phyloP scores from a whole-genome alignment of 345 rosid species.

The Eucalyptus dawsonii region DNA sequence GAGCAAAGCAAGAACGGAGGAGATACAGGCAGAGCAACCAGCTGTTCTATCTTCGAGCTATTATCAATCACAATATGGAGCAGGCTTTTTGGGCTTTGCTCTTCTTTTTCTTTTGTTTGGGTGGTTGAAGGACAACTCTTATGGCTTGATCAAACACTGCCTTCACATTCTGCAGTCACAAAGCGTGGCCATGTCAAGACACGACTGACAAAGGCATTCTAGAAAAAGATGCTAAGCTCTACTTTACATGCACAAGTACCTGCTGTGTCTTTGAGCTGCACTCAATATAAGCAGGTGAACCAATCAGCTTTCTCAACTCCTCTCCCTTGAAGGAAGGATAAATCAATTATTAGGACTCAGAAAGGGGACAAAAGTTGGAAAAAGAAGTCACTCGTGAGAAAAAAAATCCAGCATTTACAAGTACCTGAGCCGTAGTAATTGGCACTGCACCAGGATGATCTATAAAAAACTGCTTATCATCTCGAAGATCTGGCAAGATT shows the following conservation, averaged over 20 bases:
- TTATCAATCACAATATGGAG: slow-evolving; percentile 59
- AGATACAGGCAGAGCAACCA: background rate
- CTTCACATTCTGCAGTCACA: slow-evolving; percentile 68
- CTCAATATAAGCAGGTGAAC: slow-evolving; percentile 73
- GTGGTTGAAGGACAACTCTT: slow-evolving; percentile 89
- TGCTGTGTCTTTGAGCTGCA: slow-evolving; percentile 96
- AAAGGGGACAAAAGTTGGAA: background rate
- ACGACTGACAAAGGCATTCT: background rate
- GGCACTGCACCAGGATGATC: slow-evolving; percentile 96
- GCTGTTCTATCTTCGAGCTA: slow-evolving; percentile 5
- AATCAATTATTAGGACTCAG: background rate
- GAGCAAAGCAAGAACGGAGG: background rate
- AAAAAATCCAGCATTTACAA: background rate
- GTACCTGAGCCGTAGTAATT: slow-evolving; percentile 63
- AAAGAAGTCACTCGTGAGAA: background rate
- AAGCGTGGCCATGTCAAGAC: background rate
- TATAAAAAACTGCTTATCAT: slow-evolving; percentile 71
- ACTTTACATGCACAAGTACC: slow-evolving; percentile 22
- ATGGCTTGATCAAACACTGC: slow-evolving; percentile 91
- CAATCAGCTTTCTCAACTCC: slow-evolving; percentile 77
- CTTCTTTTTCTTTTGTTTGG: slow-evolving; percentile 88
- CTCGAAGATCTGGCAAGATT: slow-evolving; percentile 60
- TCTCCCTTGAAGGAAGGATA: slow-evolving; percentile 43
- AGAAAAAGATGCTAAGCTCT: background rate
- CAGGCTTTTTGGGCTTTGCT: slow-evolving; percentile 80